Conservation (phyloP, 345 rosid genomes). For the Hypericum perforatum region DNA sequence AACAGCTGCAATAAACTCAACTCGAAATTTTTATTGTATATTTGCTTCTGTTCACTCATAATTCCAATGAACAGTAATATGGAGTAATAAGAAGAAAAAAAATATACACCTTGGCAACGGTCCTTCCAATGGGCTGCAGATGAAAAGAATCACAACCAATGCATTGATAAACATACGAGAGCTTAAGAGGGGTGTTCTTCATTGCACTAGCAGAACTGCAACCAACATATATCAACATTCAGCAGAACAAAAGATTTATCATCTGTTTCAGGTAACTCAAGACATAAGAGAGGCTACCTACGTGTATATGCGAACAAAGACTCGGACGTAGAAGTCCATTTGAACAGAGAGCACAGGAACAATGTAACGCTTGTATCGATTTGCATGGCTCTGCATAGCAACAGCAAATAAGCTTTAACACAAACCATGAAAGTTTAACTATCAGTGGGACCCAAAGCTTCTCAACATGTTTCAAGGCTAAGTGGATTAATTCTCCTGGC, state of each 20-base stretch:
- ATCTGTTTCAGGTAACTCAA: not conserved
- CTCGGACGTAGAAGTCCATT: slow-evolving; percentile 93
- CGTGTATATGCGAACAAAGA: slow-evolving; percentile 92
- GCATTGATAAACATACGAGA: slow-evolving; percentile 95
- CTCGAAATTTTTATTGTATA: too few species aligned
- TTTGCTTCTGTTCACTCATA: too few species aligned
- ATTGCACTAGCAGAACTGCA: slow-evolving; percentile 96
- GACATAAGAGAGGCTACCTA: slow-evolving; percentile 30
- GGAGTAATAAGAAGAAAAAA: not conserved
- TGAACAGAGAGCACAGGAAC: slow-evolving; percentile 91
- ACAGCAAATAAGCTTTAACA: slow-evolving; percentile 5
- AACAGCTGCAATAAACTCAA: too few species aligned
- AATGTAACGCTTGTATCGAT: slow-evolving; percentile 93
- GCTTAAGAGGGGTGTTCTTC: slow-evolving; percentile 98
- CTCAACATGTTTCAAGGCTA: too few species aligned
- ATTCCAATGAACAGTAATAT: too few species aligned
- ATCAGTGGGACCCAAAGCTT: too few species aligned
- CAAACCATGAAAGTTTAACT: too few species aligned
- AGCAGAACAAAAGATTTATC: slow-evolving; percentile 2
- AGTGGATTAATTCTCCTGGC: too few species aligned
- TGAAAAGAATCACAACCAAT: slow-evolving; percentile 96
- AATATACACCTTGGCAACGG: slow-evolving; percentile 64
- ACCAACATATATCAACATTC: slow-evolving; percentile 10
- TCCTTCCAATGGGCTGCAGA: slow-evolving; percentile 86
- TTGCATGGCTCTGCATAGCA: slow-evolving; percentile 85